phyloP scores from a whole-genome alignment of 441 rosid species.

The Dalechampia spathulata region DNA sequence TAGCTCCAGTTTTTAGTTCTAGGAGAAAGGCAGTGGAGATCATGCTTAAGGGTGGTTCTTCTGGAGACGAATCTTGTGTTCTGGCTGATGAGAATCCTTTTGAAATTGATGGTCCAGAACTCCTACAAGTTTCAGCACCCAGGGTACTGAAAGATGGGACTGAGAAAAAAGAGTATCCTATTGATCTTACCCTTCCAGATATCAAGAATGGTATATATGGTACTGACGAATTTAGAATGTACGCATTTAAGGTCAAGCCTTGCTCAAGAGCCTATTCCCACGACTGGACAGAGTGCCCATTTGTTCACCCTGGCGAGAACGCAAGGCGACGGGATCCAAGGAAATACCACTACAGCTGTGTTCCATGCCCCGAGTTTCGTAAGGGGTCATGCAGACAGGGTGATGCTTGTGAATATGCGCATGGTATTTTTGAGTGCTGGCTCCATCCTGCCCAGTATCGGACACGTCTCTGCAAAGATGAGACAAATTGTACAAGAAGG shows the following conservation, averaged over 20 bases:
- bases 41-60: slow-evolving; percentile 35
- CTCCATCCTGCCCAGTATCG: slow-evolving; percentile 86
- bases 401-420: slow-evolving; percentile 73
- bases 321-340: slow-evolving; percentile 80
- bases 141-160: slow-evolving; percentile 29
- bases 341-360: slow-evolving; percentile 63
- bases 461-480: slow-evolving; percentile 71
- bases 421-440: slow-evolving; percentile 85
- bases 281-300: slow-evolving; percentile 90
- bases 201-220: slow-evolving; percentile 56
- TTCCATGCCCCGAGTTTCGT: slow-evolving; percentile 69
- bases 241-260: slow-evolving; percentile 63
- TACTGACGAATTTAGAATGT: slow-evolving; percentile 76
- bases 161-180: slow-evolving; percentile 57
- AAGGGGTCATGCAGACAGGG: slow-evolving; percentile 61
- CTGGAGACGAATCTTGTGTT: slow-evolving; percentile 22
- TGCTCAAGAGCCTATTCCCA: slow-evolving; percentile 80
- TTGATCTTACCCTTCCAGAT: slow-evolving; percentile 59
- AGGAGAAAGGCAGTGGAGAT: slow-evolving; percentile 24
- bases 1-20: slow-evolving; percentile 20
- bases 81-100: slow-evolving; percentile 20
- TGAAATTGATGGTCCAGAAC: slow-evolving; percentile 31
- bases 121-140: slow-evolving; percentile 32
- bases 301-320: slow-evolving; percentile 81
- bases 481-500: slow-evolving; percentile 47